Conservation (phyloP, 352 stramenopile species). For the Globisporangium echinulatum region DNA sequence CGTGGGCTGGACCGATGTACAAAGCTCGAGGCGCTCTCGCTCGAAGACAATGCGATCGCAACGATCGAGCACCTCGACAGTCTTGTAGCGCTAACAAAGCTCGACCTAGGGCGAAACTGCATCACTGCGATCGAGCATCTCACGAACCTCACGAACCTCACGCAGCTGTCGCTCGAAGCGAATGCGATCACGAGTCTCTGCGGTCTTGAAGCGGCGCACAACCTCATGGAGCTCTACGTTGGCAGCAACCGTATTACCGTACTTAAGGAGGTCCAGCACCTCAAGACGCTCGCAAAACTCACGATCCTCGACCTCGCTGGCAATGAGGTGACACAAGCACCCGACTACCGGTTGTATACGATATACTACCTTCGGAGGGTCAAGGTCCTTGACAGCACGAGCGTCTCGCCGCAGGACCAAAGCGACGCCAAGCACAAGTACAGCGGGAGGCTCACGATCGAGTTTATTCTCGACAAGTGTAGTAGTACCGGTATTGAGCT, state of each 20-base stretch:
- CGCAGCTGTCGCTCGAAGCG: constrained; percentile 79
- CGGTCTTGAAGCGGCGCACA: constrained; percentile 46
- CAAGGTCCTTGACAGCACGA: constrained; percentile 79
- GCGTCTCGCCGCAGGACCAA: constrained; percentile 66
- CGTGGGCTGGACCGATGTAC: constrained; percentile 43
- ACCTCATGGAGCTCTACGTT: constrained; percentile 87
- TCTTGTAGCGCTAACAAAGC: constrained; percentile 56
- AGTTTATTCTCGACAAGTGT: constrained; percentile 83
- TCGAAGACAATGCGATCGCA: constrained; percentile 76
- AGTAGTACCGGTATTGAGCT: constrained; percentile 8
- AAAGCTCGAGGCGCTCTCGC: constrained; percentile 63
- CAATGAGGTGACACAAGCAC: constrained; percentile 60
- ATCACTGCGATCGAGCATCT: constrained; percentile 59
- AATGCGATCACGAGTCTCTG: constrained; percentile 74
- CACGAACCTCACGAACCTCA: constrained; percentile 52
- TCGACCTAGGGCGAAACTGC: constrained; percentile 76
- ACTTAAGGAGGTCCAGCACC: constrained; percentile 71
- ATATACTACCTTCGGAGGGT: constrained; percentile 76
- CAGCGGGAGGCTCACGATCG: constrained; percentile 76
- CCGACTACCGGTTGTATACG: constrained; percentile 73
- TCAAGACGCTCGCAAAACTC: constrained; percentile 77
- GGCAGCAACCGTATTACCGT: constrained; percentile 78
- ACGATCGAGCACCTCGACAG: constrained; percentile 57
- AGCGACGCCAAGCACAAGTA: constrained; percentile 85
- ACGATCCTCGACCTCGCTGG: constrained; percentile 82